Evolutionary conservation across 768 basidiomycete species (phyloP), one percentile per base, ranked within the genome.

Genomic region (Neoboletus subvelutipes): DNA sequence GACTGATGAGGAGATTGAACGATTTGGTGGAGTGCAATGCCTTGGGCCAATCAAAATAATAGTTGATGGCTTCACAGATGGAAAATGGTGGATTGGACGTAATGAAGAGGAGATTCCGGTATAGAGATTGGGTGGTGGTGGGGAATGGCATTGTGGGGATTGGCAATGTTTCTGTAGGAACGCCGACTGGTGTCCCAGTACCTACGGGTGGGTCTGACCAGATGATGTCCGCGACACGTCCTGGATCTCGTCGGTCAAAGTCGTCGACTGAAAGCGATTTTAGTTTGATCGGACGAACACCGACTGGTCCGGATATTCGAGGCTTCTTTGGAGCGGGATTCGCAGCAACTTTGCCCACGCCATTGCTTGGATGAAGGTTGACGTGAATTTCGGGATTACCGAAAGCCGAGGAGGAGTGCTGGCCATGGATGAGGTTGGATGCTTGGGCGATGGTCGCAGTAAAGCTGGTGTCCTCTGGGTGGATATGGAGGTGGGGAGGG

Each of bases 1-100:
- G 67, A 29, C 63, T 52, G 42, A 81, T 71, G 63, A 82, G 73
- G 22, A 77, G 58, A 60, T 81, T 81, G 68, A 71, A 82, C 1
- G 80, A 77, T 9, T 57, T 64, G 47, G 76, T 73, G 22, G 77
- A 76, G 52, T 73, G 76, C 18, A 75, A 53, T 12, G 62, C 26
- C 10, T 36, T 61, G 40, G 67, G 72, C 50, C 62, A 69, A 8
- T 58, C 47, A 33, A 67, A 74, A 45, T 72, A 58, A 49, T 72
- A 72, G 34, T 64, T 45, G 57, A 70, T 50, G 22, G 54, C 53
- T 1, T 46, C 48, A 7, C 54, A 55, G 51, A 67, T 28, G 36
- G 57, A 63, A 18, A 60, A 59, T 2, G 61, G 61, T 1, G 55
- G 59, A 28, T 51, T 54, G 45, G 69, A 62, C 10, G 63, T 54